Percentiles rank a stretch among this genome's conserved stretches.
Evolutionary conservation across 73 alveolate genomes (phyloP).

Genomic region (Uronychia binucleata): DNA sequence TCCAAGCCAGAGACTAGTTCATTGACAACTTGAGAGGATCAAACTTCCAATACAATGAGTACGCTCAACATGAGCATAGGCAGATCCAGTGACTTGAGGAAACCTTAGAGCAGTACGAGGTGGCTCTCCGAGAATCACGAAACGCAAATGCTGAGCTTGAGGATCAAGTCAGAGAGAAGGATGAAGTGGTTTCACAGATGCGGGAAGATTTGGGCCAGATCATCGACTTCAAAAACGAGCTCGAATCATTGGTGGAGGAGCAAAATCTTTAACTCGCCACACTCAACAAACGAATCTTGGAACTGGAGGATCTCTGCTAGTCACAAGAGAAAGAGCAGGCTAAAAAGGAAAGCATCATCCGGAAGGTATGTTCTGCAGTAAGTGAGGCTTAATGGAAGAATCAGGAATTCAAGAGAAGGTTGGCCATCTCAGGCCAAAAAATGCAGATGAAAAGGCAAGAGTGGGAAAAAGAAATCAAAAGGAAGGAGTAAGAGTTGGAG

Average conservation of each 20-base stretch:
- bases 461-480: conserved; percentile 1
- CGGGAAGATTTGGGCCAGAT: conserved; percentile 29
- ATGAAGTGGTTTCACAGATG: conserved; percentile 21
- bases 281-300: background rate
- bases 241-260: conserved; percentile 35
- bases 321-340: too few species aligned
- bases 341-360: background rate
- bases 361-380: background rate
- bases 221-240: conserved; percentile 38
- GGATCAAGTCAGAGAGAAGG: background rate
- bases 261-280: conserved; percentile 12
- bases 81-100: background rate
- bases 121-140: background rate
- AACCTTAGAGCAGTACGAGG: conserved; percentile 12
- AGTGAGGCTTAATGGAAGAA: background rate
- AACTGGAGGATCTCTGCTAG: too few species aligned
- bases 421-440: background rate
- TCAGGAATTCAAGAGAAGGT: conserved; percentile 7
- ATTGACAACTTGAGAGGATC: background rate
- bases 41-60: background rate
- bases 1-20: background rate
- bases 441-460: background rate
- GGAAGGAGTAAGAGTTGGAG: background rate
- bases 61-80: background rate
- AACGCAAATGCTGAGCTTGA: background rate